Evolutionary conservation across 192 early-diverging fungal genomes (phyloP).

Genomic region (Coemansia sp.): DNA sequence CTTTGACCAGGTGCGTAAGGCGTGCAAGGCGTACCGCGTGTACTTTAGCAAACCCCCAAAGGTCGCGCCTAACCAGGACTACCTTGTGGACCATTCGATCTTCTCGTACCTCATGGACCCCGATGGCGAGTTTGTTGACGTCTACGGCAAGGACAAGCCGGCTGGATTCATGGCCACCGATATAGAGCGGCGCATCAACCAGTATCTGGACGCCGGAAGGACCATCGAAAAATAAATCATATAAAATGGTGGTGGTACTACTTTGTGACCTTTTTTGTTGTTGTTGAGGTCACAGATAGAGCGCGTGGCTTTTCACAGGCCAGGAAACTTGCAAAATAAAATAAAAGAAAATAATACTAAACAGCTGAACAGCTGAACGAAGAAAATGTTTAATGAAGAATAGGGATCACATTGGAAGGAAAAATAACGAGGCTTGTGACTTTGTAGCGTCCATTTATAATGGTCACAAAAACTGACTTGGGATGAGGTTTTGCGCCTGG

Average conservation of each 20-base stretch:
- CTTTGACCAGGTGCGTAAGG: constrained; percentile 74
- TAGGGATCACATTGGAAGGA: too few relatives aligned
- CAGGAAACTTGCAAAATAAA: neutral
- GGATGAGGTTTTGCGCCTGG: too few relatives aligned
- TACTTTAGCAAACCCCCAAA: constrained; percentile 91
- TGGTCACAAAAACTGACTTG: too few relatives aligned
- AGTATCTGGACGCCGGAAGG: constrained; percentile 23
- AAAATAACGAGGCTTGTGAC: too few relatives aligned
- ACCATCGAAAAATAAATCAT: constrained; percentile 17
- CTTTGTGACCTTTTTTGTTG: neutral
- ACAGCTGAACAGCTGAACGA: neutral
- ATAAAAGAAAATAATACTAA: neutral
- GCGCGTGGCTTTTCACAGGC: constrained; percentile 7
- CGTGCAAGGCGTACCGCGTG: constrained; percentile 91
- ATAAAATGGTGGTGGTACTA: neutral
- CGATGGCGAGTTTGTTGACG: constrained; percentile 85
- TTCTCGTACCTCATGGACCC: constrained; percentile 97
- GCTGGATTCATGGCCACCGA: constrained; percentile 39
- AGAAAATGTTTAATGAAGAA: too few relatives aligned
- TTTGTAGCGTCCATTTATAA: too few relatives aligned
- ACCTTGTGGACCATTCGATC: constrained; percentile 97
- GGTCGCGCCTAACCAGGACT: constrained; percentile 79
- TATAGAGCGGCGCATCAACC: constrained; percentile 32
- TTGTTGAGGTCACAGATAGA: neutral
- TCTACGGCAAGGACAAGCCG: constrained; percentile 78